Percentiles rank a stretch among this genome's conserved stretches.
phyloP scores from a whole-genome alignment of 2,329 filamentous ascomycete genomes.

The Ophiostoma sp. region DNA sequence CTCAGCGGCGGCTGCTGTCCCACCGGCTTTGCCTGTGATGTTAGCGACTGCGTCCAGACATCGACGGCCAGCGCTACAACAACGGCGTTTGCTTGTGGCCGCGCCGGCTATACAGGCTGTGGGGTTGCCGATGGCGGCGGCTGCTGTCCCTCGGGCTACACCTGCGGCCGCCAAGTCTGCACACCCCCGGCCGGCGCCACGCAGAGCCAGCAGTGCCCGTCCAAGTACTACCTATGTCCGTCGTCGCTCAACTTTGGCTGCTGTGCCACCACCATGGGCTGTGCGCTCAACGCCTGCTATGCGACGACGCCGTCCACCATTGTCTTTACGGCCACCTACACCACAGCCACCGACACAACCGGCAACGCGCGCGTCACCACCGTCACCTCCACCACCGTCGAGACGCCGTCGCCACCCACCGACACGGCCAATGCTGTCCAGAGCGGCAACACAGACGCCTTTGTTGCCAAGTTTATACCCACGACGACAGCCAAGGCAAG shows the following conservation, averaged over 20 bases:
- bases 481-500: slow-evolving; percentile 40
- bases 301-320: slow-evolving; percentile 42
- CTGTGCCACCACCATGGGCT: slow-evolving; percentile 46
- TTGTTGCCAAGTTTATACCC: slow-evolving; percentile 42
- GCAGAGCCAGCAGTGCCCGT: slow-evolving; percentile 37
- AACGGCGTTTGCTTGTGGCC: slow-evolving; percentile 32
- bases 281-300: slow-evolving; percentile 45
- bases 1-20: slow-evolving; percentile 47
- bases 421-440: slow-evolving; percentile 9
- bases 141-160: slow-evolving; percentile 37
- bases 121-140: slow-evolving; percentile 35
- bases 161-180: slow-evolving; percentile 42
- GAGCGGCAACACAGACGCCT: slow-evolving; percentile 26
- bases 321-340: slow-evolving; percentile 41
- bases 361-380: slow-evolving; percentile 38
- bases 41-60: slow-evolving; percentile 41
- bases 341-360: slow-evolving; percentile 38
- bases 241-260: slow-evolving; percentile 48
- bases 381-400: slow-evolving; percentile 37
- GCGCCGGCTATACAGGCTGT: slow-evolving; percentile 39
- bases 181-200: slow-evolving; percentile 40
- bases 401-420: slow-evolving; percentile 37
- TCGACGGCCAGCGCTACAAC: slow-evolving; percentile 40
- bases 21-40: slow-evolving; percentile 43
- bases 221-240: slow-evolving; percentile 45